Conservation (phyloP, 2,329 filamentous ascomycete genomes). For the Cladobotryum mycophilum region DNA sequence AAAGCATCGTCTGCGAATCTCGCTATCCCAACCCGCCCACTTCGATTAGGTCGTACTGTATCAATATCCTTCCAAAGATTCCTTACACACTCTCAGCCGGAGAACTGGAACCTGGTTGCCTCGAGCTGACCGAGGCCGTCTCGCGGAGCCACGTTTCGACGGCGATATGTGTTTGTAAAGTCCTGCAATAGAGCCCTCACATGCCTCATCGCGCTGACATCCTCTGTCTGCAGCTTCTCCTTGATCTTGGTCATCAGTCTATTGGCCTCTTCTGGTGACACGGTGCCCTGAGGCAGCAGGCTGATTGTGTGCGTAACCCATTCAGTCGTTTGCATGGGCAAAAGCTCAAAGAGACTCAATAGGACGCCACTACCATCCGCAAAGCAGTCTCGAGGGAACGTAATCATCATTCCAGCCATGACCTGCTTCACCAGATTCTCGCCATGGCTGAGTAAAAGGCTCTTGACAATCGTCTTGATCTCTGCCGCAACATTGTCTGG, state of each 20-base stretch:
- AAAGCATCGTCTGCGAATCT: too few species aligned
- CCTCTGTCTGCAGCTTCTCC: conserved; percentile 65
- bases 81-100: conserved; percentile 23
- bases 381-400: conserved; percentile 92
- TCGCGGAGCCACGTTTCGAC: conserved; percentile 89
- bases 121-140: conserved; percentile 86
- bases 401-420: conserved; percentile 98
- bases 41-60: too few species aligned
- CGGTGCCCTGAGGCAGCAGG: conserved; percentile 74
- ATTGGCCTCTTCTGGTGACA: conserved; percentile 74
- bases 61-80: too few species aligned
- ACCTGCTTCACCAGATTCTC: conserved; percentile 79
- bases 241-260: conserved; percentile 74
- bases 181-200: conserved; percentile 85
- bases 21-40: too few species aligned
- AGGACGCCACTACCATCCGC: conserved; percentile 91
- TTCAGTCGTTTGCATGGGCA: conserved; percentile 68
- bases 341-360: conserved; percentile 78
- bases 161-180: conserved; percentile 90
- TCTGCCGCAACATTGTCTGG: conserved; percentile 58
- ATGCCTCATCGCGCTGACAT: conserved; percentile 58
- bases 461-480: conserved; percentile 66
- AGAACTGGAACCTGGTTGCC: conserved; percentile 79
- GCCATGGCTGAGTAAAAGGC: conserved; percentile 63
- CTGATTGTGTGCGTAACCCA: conserved; percentile 84